Conservation (phyloP, 306 rosid species). For the Malus sylvestris region DNA sequence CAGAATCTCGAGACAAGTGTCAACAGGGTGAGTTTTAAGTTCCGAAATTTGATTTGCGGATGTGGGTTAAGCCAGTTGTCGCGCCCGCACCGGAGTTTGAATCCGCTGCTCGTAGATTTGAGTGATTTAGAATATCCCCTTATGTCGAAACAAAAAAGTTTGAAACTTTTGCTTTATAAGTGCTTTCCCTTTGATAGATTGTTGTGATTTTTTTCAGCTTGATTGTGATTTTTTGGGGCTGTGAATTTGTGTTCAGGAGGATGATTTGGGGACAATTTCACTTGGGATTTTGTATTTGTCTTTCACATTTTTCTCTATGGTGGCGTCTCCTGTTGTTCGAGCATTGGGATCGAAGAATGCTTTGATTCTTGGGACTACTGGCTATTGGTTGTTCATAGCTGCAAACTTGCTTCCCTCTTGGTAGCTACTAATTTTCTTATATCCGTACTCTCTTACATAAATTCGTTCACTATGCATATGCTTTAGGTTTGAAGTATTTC, state of each 20-base stretch:
- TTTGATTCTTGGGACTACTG: constrained; percentile 74
- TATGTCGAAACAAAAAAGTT: neutral
- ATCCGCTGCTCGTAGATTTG: too few relatives aligned
- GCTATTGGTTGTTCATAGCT: constrained; percentile 79
- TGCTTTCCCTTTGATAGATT: neutral
- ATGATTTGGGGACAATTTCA: constrained; percentile 73
- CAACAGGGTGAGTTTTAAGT: constrained; percentile 51
- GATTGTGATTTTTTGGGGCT: neutral
- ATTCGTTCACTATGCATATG: neutral
- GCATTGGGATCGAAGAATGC: constrained; percentile 72
- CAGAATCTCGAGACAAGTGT: constrained; percentile 81
- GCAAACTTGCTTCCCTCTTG: constrained; percentile 84
- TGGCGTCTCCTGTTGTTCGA: constrained; percentile 83
- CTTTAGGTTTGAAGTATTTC: constrained; percentile 7
- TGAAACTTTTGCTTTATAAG: neutral
- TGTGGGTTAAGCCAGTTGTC: too few relatives aligned
- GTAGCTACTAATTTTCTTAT: constrained; percentile 20
- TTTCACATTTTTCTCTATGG: constrained; percentile 66
- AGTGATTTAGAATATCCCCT: too few relatives aligned
- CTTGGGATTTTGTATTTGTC: constrained; percentile 79
- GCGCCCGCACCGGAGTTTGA: too few relatives aligned
- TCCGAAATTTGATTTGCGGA: neutral
- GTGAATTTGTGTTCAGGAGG: constrained; percentile 48
- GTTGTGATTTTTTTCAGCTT: neutral
- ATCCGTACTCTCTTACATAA: neutral